phyloP scores from a whole-genome alignment of 306 rosid species.

The Begonia masoniana region DNA sequence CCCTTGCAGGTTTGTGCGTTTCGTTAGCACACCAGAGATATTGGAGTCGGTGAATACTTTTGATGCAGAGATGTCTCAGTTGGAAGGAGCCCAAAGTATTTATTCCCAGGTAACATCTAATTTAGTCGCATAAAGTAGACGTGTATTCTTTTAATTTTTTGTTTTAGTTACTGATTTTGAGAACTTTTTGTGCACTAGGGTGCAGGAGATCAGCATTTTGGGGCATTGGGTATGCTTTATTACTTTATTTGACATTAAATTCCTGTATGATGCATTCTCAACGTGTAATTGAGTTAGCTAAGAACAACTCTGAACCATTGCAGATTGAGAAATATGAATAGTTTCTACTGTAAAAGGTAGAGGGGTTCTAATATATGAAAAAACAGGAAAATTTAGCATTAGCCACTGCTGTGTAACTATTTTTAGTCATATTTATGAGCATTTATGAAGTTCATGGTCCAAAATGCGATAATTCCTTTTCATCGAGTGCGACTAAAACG shows the following conservation, averaged over 20 bases:
- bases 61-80: conserved; percentile 89
- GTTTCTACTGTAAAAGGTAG: not conserved
- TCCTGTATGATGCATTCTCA: not conserved
- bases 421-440: no score
- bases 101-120: conserved; percentile 60
- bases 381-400: no score
- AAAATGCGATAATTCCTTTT: no score
- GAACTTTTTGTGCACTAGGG: conserved; percentile 43
- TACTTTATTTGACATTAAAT: not conserved
- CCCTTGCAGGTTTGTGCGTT: conserved; percentile 71
- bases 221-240: conserved; percentile 45
- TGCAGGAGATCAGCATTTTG: conserved; percentile 48
- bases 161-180: conserved; percentile 17
- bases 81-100: conserved; percentile 72
- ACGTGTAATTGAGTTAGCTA: not conserved
- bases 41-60: conserved; percentile 66
- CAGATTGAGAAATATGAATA: no score
- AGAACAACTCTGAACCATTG: not conserved
- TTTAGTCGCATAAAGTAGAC: not conserved
- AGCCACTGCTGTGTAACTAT: no score
- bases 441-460: no score
- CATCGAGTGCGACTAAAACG: no score
- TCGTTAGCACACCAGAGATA: conserved; percentile 80
- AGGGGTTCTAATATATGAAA: no score
- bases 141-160: not conserved